Conservation (phyloP, 345 rosid genomes). For the Chamaenerion angustifolium region DNA sequence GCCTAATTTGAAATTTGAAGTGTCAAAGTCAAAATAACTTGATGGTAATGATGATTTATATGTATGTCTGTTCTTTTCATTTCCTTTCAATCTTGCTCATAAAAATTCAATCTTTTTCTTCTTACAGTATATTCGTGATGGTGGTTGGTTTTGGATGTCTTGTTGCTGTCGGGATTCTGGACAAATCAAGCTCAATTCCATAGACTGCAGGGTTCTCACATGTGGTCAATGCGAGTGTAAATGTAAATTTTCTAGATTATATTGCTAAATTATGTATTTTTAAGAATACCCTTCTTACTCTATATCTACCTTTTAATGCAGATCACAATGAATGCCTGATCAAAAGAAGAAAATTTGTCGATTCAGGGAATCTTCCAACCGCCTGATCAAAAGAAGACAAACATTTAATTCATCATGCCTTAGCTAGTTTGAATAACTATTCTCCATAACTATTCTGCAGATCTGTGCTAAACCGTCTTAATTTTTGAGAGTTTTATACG, state of each 20-base stretch:
- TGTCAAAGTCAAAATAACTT: too few species aligned
- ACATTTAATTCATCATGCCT: constrained; percentile 7
- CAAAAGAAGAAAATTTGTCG: constrained; percentile 11
- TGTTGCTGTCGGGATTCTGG: constrained; percentile 62
- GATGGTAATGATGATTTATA: too few species aligned
- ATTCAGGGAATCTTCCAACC: constrained; percentile 9
- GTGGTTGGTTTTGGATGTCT: constrained; percentile 80
- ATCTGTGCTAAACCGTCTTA: constrained; percentile 47
- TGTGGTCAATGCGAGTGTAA: constrained; percentile 58
- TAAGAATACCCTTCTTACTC: neutral
- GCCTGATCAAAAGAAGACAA: constrained; percentile 47
- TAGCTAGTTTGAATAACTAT: neutral
- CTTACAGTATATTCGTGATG: constrained; percentile 52
- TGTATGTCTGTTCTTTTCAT: too few species aligned
- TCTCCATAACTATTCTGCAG: constrained; percentile 17
- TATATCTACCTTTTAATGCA: constrained; percentile 15
- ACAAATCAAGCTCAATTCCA: constrained; percentile 11
- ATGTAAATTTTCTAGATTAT: too few species aligned
- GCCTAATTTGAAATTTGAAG: too few species aligned
- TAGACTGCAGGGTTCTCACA: constrained; percentile 16
- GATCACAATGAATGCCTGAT: constrained; percentile 44
- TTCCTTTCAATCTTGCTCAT: neutral
- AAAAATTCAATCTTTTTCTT: constrained; percentile 1
- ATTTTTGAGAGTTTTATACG: constrained; percentile 69
- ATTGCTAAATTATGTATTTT: too few species aligned